Conservation (phyloP, 1,139 yeast species). For the Waltiozyma sp. region DNA sequence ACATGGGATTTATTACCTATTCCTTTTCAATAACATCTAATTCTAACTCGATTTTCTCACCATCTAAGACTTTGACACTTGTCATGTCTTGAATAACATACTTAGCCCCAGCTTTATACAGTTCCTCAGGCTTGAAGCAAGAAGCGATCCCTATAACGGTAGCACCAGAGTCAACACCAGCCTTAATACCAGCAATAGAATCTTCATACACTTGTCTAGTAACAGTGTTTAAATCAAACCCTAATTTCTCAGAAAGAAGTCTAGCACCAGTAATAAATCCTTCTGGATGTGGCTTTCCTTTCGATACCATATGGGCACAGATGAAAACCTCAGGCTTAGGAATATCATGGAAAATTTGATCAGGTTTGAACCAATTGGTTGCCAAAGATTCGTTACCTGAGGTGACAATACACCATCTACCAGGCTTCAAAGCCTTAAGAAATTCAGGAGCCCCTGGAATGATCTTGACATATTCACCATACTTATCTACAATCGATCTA, state of each 20-base stretch:
- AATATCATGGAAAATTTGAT: slow-evolving; percentile 32
- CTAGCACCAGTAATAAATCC: slow-evolving; percentile 42
- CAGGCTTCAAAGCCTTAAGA: slow-evolving; percentile 38
- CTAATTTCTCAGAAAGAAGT: slow-evolving; percentile 52
- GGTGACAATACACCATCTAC: slow-evolving; percentile 58
- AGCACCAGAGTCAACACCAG: slow-evolving; percentile 82
- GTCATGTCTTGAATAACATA: slow-evolving; percentile 67
- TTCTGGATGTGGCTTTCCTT: slow-evolving; percentile 62
- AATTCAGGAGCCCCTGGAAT: slow-evolving; percentile 65
- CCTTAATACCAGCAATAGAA: slow-evolving; percentile 80
- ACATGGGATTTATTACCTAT: too few species aligned
- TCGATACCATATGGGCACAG: slow-evolving; percentile 44
- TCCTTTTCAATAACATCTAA: slow-evolving; percentile 13
- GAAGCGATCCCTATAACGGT: slow-evolving; percentile 75
- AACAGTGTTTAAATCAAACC: slow-evolving; percentile 29
- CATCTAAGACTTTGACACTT: slow-evolving; percentile 28
- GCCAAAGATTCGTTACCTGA: slow-evolving; percentile 75
- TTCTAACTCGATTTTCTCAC: slow-evolving; percentile 12
- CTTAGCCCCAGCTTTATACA: slow-evolving; percentile 68
- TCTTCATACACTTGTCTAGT: slow-evolving; percentile 72
- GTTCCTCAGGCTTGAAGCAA: slow-evolving; percentile 58
- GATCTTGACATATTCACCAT: slow-evolving; percentile 60
- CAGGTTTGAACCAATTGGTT: slow-evolving; percentile 56
- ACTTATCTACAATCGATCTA: slow-evolving; percentile 58
- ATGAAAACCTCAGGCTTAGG: slow-evolving; percentile 63